Conservation (phyloP, 208 protist species). For the Leishmania tarentolae region DNA sequence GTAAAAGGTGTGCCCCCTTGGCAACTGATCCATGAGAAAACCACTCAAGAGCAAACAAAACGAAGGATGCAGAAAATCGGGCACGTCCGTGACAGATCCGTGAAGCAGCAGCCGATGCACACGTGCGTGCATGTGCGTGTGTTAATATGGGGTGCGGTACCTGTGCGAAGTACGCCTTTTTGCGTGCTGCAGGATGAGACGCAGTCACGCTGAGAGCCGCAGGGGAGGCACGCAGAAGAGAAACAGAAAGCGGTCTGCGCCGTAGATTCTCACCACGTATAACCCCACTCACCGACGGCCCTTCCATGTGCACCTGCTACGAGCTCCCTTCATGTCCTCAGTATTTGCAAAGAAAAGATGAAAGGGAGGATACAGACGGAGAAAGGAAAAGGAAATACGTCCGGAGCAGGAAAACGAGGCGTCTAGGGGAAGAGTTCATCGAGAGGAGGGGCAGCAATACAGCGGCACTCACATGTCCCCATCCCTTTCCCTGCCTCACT, state of each 20-base stretch:
- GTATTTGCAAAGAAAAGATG: background rate
- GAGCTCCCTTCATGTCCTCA: background rate
- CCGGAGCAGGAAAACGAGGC: too few species aligned
- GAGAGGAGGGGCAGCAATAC: background rate
- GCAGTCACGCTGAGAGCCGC: background rate
- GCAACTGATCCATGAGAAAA: background rate
- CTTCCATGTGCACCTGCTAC: background rate
- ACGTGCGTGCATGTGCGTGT: background rate
- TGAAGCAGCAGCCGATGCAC: background rate
- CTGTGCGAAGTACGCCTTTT: background rate
- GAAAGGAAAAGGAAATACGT: background rate
- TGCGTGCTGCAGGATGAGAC: background rate
- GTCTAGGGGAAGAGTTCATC: background rate
- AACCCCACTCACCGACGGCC: background rate
- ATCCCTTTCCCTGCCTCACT: background rate
- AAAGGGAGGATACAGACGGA: background rate
- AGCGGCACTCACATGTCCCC: background rate
- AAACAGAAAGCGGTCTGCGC: background rate
- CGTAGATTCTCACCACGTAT: background rate
- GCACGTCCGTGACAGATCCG: background rate
- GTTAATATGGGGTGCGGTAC: background rate
- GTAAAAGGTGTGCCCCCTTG: background rate
- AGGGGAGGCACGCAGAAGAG: background rate
- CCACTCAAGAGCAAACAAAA: background rate
- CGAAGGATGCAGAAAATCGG: background rate